Evolutionary conservation across 2,329 filamentous ascomycete genomes (phyloP), one percentile per base, ranked within the genome.

Genomic region (Coniella vitis): DNA sequence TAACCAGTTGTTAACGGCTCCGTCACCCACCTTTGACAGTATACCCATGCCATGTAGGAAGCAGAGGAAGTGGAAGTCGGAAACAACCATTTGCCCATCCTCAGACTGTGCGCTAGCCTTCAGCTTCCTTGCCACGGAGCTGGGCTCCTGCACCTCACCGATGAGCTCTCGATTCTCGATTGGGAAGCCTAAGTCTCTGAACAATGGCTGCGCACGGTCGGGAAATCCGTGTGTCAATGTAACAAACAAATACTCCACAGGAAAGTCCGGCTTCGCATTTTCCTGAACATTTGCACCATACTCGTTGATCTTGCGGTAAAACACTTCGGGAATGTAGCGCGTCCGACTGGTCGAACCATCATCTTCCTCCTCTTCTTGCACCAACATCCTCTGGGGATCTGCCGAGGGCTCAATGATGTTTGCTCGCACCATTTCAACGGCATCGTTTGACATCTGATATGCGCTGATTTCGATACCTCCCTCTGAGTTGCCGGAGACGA

Each of bases 221-320:
- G 93, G 93, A 71, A 98, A 97, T 52, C 93, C 93, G 63, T 98
- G 91, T 1, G 93, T 98, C 55, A 98, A 77, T 8, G 93, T 97
- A 53, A 97, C 88, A 49, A 97, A 83, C 31, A 98, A 78, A 65
- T 97, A 98, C 64, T 98, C 93, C 42, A 96, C 90, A 0, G 93
- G 93, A 65, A 98, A 98, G 39, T 87, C 83, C 0, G 93, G 93
- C 64, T 96, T 97, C 20, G 93, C 93, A 59, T 95, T 97, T 66
- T 97, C 89, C 64, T 96, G 93, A 7, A 97, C 93, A 58, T 91
- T 95, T 55, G 86, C 88, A 31, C 90, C 90, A 63, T 98, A 95
- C 65, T 98, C 91, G 66, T 98, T 98, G 67, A 95, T 89, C 58
- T 81, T 84, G 54, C 91, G 83, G 70, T 94, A 98, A 69, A 97